A percentile compares a stretch with the other conserved stretches of the same genome.
Evolutionary conservation across 805 yeast species (phyloP).

Genomic region (Cyberlindnera lachancei): DNA sequence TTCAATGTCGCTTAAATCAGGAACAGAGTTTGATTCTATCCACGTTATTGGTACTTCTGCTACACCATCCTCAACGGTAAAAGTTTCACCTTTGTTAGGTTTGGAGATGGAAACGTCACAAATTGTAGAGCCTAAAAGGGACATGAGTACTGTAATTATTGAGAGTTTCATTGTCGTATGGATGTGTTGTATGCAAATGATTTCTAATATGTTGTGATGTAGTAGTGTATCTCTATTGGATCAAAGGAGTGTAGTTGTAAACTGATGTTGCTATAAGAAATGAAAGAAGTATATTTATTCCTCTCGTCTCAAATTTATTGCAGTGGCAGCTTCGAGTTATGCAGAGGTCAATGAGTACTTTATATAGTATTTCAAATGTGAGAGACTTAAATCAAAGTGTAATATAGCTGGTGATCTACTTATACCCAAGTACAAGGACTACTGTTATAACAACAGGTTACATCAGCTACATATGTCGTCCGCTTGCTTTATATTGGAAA

Average conservation of each 20-base stretch:
- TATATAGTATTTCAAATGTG: no score
- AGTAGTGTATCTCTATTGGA: neutral
- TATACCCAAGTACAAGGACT: no score
- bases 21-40: slow-evolving; percentile 45
- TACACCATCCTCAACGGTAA: slow-evolving; percentile 16
- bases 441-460: no score
- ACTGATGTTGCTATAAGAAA: no score
- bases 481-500: no score
- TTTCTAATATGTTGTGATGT: neutral
- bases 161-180: no score
- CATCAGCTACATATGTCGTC: no score
- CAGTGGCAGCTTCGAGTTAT: no score
- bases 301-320: no score
- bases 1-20: slow-evolving; percentile 36
- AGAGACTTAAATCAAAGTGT: no score
- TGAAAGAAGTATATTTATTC: neutral
- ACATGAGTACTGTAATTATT: neutral
- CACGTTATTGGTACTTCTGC: slow-evolving; percentile 35
- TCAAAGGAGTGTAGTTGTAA: neutral
- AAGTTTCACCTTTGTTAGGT: slow-evolving; percentile 17
- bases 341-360: no score
- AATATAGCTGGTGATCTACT: no score
- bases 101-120: slow-evolving; percentile 24
- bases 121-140: neutral
- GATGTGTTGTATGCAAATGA: neutral